A percentile compares a stretch with the other conserved stretches of the same genome.
phyloP scores from a whole-genome alignment of 2,329 filamentous ascomycete genomes.

The Rhinocladiella similis region DNA sequence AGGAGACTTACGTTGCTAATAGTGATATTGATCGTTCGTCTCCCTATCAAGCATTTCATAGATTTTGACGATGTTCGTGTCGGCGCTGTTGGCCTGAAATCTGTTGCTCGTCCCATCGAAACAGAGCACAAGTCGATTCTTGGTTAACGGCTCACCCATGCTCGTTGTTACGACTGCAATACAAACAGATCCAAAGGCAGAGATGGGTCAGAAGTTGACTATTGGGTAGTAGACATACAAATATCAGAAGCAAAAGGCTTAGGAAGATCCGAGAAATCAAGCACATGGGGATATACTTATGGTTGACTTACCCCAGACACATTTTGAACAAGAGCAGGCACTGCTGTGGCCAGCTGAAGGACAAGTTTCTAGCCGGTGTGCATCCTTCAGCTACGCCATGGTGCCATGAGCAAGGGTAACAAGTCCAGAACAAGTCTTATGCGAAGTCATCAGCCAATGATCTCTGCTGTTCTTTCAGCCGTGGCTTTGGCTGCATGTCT shows the following conservation, averaged over 20 bases:
- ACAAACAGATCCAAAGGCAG: background rate
- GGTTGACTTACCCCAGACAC: background rate
- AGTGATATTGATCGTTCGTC: slow-evolving; percentile 19
- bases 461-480: too few species aligned
- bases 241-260: background rate
- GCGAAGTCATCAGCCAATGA: too few species aligned
- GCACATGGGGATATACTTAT: background rate
- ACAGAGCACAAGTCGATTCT: slow-evolving; percentile 3
- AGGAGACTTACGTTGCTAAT: slow-evolving; percentile 17
- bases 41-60: slow-evolving; percentile 37
- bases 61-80: slow-evolving; percentile 48
- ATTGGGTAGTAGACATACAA: background rate
- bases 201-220: background rate
- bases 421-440: too few species aligned
- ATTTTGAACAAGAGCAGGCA: background rate
- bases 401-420: background rate
- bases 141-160: background rate
- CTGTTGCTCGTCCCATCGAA: slow-evolving; percentile 45
- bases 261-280: background rate
- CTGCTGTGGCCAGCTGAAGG: background rate
- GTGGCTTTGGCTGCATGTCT: too few species aligned
- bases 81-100: slow-evolving; percentile 43
- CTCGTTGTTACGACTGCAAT: background rate
- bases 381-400: background rate
- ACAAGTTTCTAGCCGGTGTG: background rate